Base-by-base conservation (phyloP, 2,329 filamentous ascomycete genomes). In the Sporothrix euskadiensis region DNA sequence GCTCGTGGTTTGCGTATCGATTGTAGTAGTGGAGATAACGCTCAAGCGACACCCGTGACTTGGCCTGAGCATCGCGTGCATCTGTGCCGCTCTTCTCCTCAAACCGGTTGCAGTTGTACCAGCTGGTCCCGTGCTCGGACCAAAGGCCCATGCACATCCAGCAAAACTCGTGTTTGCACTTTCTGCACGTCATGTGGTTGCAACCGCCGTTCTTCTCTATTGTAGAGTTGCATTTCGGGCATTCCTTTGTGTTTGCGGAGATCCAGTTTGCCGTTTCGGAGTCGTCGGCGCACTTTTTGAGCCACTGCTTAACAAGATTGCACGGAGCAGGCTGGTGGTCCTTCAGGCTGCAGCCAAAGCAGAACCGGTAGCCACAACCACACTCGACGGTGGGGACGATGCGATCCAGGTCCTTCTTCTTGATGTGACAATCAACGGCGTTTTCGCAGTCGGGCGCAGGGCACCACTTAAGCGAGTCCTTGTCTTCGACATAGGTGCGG, bases 131-230 rank as follows among this genome's bases (percentile, higher is more conserved):
- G 81, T 99, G 96, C 82, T 99, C 96, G 0, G 94, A 97, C 96
- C 96, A 99, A 0, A 97, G 85, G 0, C 96, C 96, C 96, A 99
- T 99, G 80, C 96, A 99, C 92, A 99, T 98, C 96, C 96, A 99
- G 84, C 96, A 99, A 80, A 99, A 98, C 80, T 98, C 94, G 80
- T 98, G 91, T 79, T 94, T 94, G 84, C 94, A 98, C 82, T 98
- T 98, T 73, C 94, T 87, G 81, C 94, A 98, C 0, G 94, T 98
- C 94, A 98, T 98, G 82, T 98, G 94, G 83, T 98, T 98, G 84
- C 94, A 98, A 3, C 94, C 94, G 71, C 94, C 94, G 77, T 99
- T 99, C 88, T 99, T 99, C 83, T 99, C 96, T 61, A 99, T 99
- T 0, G 96, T 99, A 1, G 95, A 98, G 78, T 93, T 90, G 82